Percentiles rank a stretch among this genome's conserved stretches.
Conservation (phyloP, 1,284 basidiomycete genomes). For the Hypsizygus ulmarius region DNA sequence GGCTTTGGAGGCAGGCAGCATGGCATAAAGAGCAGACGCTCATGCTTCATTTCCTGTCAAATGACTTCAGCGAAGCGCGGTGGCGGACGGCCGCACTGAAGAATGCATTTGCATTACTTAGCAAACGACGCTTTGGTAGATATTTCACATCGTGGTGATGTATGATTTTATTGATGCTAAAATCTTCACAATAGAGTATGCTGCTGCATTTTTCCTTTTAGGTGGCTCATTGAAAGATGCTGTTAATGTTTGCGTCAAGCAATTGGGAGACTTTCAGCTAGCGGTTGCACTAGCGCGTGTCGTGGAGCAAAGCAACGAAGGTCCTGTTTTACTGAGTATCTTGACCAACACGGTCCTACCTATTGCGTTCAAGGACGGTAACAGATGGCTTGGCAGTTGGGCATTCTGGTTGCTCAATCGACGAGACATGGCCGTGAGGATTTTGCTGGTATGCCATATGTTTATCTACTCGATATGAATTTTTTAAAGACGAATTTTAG, state of each 20-base stretch:
- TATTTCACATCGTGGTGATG: conserved; percentile 9
- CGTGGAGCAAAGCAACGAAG: conserved; percentile 78
- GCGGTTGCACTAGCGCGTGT: conserved; percentile 86
- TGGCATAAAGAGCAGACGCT: conserved; percentile 89
- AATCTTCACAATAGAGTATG: conserved; percentile 70
- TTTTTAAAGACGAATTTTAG: conserved; percentile 36
- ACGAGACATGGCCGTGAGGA: conserved; percentile 82
- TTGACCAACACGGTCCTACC: conserved; percentile 78
- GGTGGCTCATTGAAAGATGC: conserved; percentile 90
- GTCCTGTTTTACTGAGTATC: conserved; percentile 73
- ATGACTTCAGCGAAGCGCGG: conserved; percentile 83
- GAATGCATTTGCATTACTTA: conserved; percentile 92
- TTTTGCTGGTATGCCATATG: conserved; percentile 62
- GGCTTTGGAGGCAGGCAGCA: conserved; percentile 92
- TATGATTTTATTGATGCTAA: conserved; percentile 7
- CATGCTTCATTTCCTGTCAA: conserved; percentile 92
- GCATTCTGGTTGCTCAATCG: conserved; percentile 89
- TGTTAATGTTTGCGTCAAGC: conserved; percentile 86
- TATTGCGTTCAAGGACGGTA: conserved; percentile 79
- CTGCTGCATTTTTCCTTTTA: conserved; percentile 95
- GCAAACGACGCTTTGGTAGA: conserved; percentile 90
- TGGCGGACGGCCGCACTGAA: conserved; percentile 95
- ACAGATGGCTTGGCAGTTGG: conserved; percentile 97
- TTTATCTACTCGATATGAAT: background rate
- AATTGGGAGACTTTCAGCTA: conserved; percentile 87